Conservation (phyloP, 257 asterid species). For the Coffea eugenioides region DNA sequence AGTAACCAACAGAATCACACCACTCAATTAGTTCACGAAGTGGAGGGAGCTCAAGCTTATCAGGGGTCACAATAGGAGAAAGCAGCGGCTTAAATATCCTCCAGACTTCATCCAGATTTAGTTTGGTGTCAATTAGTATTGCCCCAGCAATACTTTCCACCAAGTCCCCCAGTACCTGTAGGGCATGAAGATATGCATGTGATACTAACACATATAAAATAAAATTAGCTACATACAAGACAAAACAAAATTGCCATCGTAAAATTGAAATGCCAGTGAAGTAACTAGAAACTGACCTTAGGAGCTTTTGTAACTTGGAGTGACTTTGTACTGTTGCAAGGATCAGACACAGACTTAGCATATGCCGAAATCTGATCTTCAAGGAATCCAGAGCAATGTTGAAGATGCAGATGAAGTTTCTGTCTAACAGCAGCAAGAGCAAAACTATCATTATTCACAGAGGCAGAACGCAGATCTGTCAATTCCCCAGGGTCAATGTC, state of each 20-base stretch:
- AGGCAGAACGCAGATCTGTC: constrained; percentile 91
- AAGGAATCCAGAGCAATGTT: constrained; percentile 48
- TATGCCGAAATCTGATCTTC: constrained; percentile 54
- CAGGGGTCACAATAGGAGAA: constrained; percentile 93
- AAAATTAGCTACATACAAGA: neutral
- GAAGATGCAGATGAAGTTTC: constrained; percentile 75
- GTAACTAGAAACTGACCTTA: constrained; percentile 44
- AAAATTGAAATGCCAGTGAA: neutral
- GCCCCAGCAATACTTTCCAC: constrained; percentile 96
- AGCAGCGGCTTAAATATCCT: constrained; percentile 65
- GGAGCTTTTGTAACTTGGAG: constrained; percentile 68
- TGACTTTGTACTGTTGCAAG: constrained; percentile 34
- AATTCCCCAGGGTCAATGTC: constrained; percentile 86
- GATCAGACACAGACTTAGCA: constrained; percentile 43
- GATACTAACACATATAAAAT: neutral
- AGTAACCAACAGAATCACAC: constrained; percentile 87
- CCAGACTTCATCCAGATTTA: constrained; percentile 75
- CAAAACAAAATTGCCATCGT: neutral
- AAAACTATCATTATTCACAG: constrained; percentile 82
- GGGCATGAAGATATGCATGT: neutral
- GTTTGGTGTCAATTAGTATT: constrained; percentile 74
- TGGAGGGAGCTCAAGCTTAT: constrained; percentile 82
- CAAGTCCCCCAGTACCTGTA: constrained; percentile 92
- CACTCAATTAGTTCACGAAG: constrained; percentile 72
- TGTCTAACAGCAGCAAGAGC: constrained; percentile 74